Conservation (phyloP, 352 stramenopile species). For the Phytophthora ohioensis region DNA sequence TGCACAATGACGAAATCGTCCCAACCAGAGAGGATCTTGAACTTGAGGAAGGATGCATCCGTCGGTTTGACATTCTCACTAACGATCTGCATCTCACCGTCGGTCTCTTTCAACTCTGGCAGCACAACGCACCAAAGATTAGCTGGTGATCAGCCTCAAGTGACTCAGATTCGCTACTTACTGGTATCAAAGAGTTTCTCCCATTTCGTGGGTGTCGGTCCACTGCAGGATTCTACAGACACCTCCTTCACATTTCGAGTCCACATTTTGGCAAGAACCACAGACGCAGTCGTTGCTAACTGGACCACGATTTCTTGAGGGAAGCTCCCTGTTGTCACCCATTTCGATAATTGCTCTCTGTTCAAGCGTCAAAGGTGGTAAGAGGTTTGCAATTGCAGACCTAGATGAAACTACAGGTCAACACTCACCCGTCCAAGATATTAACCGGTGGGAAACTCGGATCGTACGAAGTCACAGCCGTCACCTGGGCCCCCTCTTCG, state of each 20-base stretch:
- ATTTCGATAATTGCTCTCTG: constrained; percentile 83
- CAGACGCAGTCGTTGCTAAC: constrained; percentile 75
- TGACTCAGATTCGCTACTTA: constrained; percentile 31
- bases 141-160: background rate
- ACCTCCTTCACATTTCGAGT: constrained; percentile 81
- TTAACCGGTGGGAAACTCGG: constrained; percentile 72
- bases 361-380: background rate
- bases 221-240: constrained; percentile 70
- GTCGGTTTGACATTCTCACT: constrained; percentile 77
- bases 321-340: constrained; percentile 84
- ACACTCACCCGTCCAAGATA: constrained; percentile 77
- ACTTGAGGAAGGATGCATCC: constrained; percentile 85
- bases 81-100: constrained; percentile 85
- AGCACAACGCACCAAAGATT: constrained; percentile 1
- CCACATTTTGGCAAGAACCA: constrained; percentile 86
- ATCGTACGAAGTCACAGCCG: constrained; percentile 81
- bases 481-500: constrained; percentile 85
- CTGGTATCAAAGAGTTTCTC: constrained; percentile 81
- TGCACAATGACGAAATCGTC: constrained; percentile 82
- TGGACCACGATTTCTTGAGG: constrained; percentile 86
- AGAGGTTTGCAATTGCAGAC: background rate
- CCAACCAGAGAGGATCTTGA: constrained; percentile 87
- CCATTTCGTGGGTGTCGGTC: constrained; percentile 80
- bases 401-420: background rate
- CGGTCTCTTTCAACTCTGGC: constrained; percentile 78